Percentiles rank a stretch among this genome's conserved stretches.
phyloP scores from a whole-genome alignment of 768 basidiomycete genomes.

The Lactarius trivialis region DNA sequence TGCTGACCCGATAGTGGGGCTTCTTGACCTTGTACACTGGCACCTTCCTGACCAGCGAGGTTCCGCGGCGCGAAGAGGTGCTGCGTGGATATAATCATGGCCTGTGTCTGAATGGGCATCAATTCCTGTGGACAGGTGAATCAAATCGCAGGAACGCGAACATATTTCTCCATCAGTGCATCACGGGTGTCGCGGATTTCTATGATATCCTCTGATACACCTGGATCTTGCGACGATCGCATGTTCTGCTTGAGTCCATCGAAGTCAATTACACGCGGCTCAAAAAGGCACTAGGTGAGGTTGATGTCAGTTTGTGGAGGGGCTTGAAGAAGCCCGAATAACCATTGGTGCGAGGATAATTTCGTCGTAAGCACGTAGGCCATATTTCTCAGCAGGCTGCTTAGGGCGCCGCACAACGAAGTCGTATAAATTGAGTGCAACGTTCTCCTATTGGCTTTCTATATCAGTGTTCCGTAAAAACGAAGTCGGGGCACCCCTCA shows the following conservation, averaged over 20 bases:
- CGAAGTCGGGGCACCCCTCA: slow-evolving; percentile 32
- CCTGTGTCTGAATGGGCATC: slow-evolving; percentile 54
- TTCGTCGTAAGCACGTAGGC: slow-evolving; percentile 89
- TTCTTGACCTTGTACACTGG: slow-evolving; percentile 8
- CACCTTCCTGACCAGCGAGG: slow-evolving; percentile 12
- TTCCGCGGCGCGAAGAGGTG: slow-evolving; percentile 48
- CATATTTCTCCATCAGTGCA: slow-evolving; percentile 34
- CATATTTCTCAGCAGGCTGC: slow-evolving; percentile 78
- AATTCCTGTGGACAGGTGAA: background rate
- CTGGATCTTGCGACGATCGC: slow-evolving; percentile 42
- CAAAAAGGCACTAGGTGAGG: slow-evolving; percentile 70
- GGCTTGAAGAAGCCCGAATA: slow-evolving; percentile 23
- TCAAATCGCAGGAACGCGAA: slow-evolving; percentile 26
- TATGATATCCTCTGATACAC: slow-evolving; percentile 69
- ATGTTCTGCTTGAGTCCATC: slow-evolving; percentile 59
- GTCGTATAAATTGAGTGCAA: slow-evolving; percentile 85
- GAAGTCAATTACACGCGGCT: slow-evolving; percentile 89
- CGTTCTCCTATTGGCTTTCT: slow-evolving; percentile 55
- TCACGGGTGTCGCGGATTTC: slow-evolving; percentile 30
- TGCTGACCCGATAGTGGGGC: slow-evolving; percentile 23
- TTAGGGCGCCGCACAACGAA: slow-evolving; percentile 78
- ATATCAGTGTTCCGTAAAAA: background rate
- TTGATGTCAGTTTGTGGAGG: background rate
- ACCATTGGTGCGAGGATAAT: slow-evolving; percentile 94
- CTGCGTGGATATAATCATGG: slow-evolving; percentile 87